Base-by-base conservation (phyloP, 1,284 basidiomycete genomes). In the Ganoderma sinense region DNA sequence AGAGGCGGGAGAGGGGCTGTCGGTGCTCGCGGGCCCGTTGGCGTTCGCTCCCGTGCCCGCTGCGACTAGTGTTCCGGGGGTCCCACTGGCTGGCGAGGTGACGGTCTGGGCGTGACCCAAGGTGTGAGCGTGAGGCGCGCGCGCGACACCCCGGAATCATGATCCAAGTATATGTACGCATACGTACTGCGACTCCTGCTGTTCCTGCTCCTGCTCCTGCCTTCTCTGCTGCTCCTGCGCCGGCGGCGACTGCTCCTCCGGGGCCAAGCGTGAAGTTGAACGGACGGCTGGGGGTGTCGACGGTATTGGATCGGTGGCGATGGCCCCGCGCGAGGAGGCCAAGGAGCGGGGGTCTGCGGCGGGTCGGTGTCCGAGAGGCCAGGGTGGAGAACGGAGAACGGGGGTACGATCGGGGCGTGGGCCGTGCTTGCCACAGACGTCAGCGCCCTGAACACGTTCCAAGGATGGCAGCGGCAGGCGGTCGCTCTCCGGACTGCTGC, bases 291-390 rank as follows among this genome's bases (percentile, higher is more conserved):
- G 68, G 69, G 66, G 53, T 69, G 71, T 73, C 75, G 69, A 71
- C 62, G 43, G 75, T 76, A 72, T 73, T 76, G 64, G 75, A 72
- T 51, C 75, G 69, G 67, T 74, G 75, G 71, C 74, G 75, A 66
- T 71, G 65, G 64, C 68, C 71, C 43, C 75, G 66, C 48, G 75
- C 69, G 66, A 76, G 73, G 73, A 75, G 69, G 68, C 70, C 71
- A 51, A 75, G 63, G 68, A 74, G 71, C 39, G 74, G 45, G 45
- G 45, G 75, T 68, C 72, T 66, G 71, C 74, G 75, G 66, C 73
- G 75, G 73, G 70, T 62, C n/a, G n/a, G n/a, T n/a, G n/a, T n/a
- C 48, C 72, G 69, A 55, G 72, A 71, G 64, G 72, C 72, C 70
- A 71, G 72, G 66, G 69, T 68, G 72, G 60, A 62, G 60, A 62